Base-by-base conservation (phyloP, 1,139 yeast genomes). In the Blastobotrys illinoisensis region DNA sequence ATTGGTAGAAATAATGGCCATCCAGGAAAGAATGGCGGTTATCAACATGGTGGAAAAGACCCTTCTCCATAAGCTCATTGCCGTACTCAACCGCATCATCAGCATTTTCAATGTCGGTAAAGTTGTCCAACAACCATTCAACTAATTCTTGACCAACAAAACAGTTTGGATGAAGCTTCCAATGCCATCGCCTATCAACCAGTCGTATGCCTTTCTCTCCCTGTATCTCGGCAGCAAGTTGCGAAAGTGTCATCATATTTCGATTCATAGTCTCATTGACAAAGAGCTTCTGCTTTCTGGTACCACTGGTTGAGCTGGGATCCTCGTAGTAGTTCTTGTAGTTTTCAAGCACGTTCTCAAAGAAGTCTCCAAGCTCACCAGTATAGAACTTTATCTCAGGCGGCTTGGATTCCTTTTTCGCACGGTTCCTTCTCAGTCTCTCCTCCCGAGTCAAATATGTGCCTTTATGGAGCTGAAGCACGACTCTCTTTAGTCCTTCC, bases 101-200 rank as follows among this genome's bases (percentile, higher is more conserved):
- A 57, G 95, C 74, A 0, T 86, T 82, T 50, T 83, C 82, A 47
- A 93, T 83, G 64, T 90, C 98, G 24, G 80, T 82, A 65, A 90
- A 86, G 57, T 84, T 82, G 57, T 86, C 86, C 45, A 87, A 74
- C 53, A 91, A 67, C 97, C 98, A 93, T 19, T 83, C 79, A 0
- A 89, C 97, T 61, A 90, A 76, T 58, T 89, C 97, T 60, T 83
- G 82, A 0, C 98, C 98, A 32, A 88, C 71, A 66, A 93, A 90
- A 70, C 96, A 88, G 60, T 86, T 81, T 40, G 79, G 76, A 68
- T 89, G 95, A 9, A 79, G 74, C 60, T 84, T 85, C 80, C 91
- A 84, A 68, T 93, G 98, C 99, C 99, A 93, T 26, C 85, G 80
- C 62, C 98, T 76, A 64, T 90, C 96, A 1, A 81, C 83, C 48